Conservation (phyloP, 257 asterid species). For the Petunia secreta region DNA sequence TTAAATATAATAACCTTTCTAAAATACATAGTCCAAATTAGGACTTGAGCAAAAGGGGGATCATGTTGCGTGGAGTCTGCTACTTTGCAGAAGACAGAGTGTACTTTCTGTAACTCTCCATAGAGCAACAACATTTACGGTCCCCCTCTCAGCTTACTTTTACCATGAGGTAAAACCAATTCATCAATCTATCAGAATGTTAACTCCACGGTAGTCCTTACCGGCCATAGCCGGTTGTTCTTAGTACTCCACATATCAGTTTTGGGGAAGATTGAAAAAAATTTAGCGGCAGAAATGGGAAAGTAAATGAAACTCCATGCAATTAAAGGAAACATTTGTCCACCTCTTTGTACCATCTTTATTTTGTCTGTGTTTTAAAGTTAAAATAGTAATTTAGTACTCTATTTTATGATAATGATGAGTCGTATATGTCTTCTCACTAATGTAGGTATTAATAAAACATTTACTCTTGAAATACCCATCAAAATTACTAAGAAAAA, state of each 20-base stretch:
- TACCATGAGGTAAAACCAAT: conserved; percentile 22
- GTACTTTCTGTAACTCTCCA: background rate
- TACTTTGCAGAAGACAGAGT: conserved; percentile 6
- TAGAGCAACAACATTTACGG: conserved; percentile 7
- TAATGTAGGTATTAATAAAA: no score
- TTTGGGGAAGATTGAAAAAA: conserved; percentile 29
- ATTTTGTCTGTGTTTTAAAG: no score
- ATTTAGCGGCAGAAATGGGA: conserved; percentile 18
- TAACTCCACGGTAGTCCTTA: background rate
- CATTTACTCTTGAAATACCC: no score
- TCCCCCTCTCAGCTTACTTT: background rate
- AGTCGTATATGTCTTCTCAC: no score
- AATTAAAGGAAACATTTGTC: conserved; percentile 32
- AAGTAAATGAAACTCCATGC: background rate
- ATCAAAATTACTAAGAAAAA: no score
- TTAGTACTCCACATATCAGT: background rate
- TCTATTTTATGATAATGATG: no score
- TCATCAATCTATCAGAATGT: background rate
- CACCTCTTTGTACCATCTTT: conserved; percentile 24
- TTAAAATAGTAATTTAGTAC: no score
- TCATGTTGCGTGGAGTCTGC: background rate
- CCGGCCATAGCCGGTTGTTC: conserved; percentile 8
- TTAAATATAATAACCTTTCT: no score
- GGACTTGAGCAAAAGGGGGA: background rate
- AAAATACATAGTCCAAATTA: no score